phyloP scores from a whole-genome alignment of 441 rosid species.

The Erodium moschatum region DNA sequence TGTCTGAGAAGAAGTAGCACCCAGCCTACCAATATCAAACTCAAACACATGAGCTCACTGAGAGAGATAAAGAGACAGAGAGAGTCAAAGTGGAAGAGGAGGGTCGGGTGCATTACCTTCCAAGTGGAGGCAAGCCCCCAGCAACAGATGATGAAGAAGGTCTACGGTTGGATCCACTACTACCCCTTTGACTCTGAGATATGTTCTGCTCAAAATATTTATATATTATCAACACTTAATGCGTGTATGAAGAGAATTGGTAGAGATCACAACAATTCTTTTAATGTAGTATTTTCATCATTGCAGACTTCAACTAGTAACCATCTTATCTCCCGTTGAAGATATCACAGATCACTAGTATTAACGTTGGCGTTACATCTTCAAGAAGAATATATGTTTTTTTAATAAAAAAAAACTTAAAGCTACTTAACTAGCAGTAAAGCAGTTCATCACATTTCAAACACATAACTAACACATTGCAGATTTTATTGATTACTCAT shows the following conservation, averaged over 20 bases:
- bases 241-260: background rate
- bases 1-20: slow-evolving; percentile 44
- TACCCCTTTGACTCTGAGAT: slow-evolving; percentile 41
- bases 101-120: slow-evolving; percentile 47
- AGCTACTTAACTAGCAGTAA: background rate
- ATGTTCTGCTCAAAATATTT: slow-evolving; percentile 40
- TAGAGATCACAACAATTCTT: background rate
- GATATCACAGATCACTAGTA: too few relatives aligned
- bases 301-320: too few relatives aligned
- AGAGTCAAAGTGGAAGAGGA: slow-evolving; percentile 9
- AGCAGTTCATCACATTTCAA: background rate
- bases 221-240: background rate
- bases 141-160: slow-evolving; percentile 68
- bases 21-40: slow-evolving; percentile 33
- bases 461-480: too few relatives aligned
- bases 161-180: slow-evolving; percentile 57
- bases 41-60: slow-evolving; percentile 17
- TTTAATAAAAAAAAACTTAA: background rate
- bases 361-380: too few relatives aligned
- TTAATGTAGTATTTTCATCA: too few relatives aligned
- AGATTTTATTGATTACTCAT: background rate
- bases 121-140: slow-evolving; percentile 78
- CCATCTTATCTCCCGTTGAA: too few relatives aligned
- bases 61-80: slow-evolving; percentile 6
- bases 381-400: too few relatives aligned